A percentile compares a stretch with the other conserved stretches of the same genome.
These are phyloP conservation scores for Malus hybrid DNA, from an alignment of 331 rosid genomes.

Conservation along the genomic window DNA sequence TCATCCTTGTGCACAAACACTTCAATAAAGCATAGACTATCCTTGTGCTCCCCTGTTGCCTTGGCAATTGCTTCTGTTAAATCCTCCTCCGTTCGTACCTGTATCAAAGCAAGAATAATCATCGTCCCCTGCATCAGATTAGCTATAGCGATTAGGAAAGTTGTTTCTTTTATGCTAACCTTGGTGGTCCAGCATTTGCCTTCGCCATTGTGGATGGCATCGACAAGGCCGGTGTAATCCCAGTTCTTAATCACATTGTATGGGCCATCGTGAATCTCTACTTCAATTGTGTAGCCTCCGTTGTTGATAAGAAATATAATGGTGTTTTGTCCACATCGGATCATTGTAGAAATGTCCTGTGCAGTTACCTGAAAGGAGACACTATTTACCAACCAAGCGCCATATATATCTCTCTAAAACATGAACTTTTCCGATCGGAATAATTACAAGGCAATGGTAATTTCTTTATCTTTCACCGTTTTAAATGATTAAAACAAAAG, in stretches of 20 bases:
- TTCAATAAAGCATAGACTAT: slow-evolving; percentile 64
- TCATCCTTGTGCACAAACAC: slow-evolving; percentile 75
- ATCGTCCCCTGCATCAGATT: not conserved
- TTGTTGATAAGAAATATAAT: slow-evolving; percentile 82
- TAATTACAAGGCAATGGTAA: too few species aligned
- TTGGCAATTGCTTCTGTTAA: slow-evolving; percentile 50
- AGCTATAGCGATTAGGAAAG: not conserved
- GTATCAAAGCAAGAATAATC: not conserved
- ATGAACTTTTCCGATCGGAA: not conserved
- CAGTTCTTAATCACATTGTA: slow-evolving; percentile 93
- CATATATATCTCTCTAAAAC: not conserved
- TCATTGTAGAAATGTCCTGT: slow-evolving; percentile 92
- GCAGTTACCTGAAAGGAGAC: slow-evolving; percentile 54
- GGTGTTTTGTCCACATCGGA: slow-evolving; percentile 58
- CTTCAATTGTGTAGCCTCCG: slow-evolving; percentile 88
- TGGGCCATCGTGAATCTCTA: slow-evolving; percentile 94
- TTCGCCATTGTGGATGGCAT: slow-evolving; percentile 73
- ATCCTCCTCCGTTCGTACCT: slow-evolving; percentile 73
- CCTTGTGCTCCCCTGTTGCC: slow-evolving; percentile 48
- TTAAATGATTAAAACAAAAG: too few species aligned
- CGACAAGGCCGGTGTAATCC: slow-evolving; percentile 72
- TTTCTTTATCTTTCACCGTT: too few species aligned
- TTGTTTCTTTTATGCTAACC: slow-evolving; percentile 35
- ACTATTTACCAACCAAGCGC: not conserved
- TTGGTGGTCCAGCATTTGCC: slow-evolving; percentile 92